These are phyloP conservation scores for Alternaria novae-zelandiae DNA, from an alignment of 2,329 filamentous ascomycete species.

Conservation along the genomic window DNA sequence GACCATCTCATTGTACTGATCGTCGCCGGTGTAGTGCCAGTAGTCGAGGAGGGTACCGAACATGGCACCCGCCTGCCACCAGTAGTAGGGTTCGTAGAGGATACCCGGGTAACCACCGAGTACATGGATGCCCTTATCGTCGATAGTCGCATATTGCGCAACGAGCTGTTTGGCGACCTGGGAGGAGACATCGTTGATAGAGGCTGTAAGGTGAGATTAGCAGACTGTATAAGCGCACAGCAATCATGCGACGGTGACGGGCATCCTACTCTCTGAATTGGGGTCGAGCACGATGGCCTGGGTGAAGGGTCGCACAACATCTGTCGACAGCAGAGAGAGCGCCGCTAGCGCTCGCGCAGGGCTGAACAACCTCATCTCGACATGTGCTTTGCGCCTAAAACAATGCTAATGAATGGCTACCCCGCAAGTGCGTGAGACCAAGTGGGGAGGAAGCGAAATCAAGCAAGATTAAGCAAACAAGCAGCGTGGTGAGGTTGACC, in stretches of 20 bases:
- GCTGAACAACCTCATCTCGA: conserved; percentile 35
- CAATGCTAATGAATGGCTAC: conserved; percentile 5
- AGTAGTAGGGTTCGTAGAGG: conserved; percentile 60
- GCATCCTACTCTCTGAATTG: conserved; percentile 23
- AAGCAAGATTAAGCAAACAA: conserved; percentile 2
- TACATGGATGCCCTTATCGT: conserved; percentile 51
- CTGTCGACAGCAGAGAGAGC: conserved; percentile 30
- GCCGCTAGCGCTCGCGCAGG: conserved; percentile 34
- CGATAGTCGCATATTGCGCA: conserved; percentile 58
- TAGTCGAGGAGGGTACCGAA: conserved; percentile 76
- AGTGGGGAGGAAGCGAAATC: not conserved
- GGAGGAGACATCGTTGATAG: conserved; percentile 56
- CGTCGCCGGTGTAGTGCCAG: conserved; percentile 81
- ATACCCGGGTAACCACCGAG: conserved; percentile 52
- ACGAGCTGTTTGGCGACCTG: conserved; percentile 58
- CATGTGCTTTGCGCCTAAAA: conserved; percentile 21
- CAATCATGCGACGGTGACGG: not conserved
- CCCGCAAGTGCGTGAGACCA: conserved; percentile 3
- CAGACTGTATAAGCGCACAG: not conserved
- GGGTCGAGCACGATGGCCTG: conserved; percentile 34
- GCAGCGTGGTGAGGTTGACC: not conserved
- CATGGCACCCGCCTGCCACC: conserved; percentile 79
- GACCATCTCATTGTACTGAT: conserved; percentile 71
- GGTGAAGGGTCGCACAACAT: conserved; percentile 24
- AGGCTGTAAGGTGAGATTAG: conserved; percentile 39